These are phyloP conservation scores for Camellia granthamiana DNA, from an alignment of 148 eudicot genomes.

Conservation along the genomic window DNA sequence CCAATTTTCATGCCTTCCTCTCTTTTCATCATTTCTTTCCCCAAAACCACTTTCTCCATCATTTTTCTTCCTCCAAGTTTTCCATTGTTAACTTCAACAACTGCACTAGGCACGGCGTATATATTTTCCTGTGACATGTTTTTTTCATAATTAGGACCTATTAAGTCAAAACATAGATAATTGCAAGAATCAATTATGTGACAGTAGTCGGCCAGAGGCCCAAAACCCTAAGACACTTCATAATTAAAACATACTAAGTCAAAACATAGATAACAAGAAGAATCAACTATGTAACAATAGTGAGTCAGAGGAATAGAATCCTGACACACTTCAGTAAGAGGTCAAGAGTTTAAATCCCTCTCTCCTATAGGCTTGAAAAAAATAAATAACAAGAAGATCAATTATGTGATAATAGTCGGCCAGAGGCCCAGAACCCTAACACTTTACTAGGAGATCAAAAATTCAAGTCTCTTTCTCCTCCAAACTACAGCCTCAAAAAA, in stretches of 20 bases:
- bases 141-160: not conserved
- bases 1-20: not conserved
- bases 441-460: too few species aligned
- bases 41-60: slow-evolving; percentile 8
- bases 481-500: not conserved
- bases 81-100: not conserved
- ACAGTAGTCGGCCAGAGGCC: not conserved
- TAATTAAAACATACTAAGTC: too few species aligned
- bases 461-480: not conserved
- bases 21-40: not conserved
- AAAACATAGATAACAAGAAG: too few species aligned
- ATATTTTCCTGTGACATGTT: slow-evolving; percentile 4
- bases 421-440: too few species aligned
- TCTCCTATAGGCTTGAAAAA: too few species aligned
- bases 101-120: not conserved
- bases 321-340: too few species aligned
- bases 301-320: too few species aligned
- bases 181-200: not conserved
- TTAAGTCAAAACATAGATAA: not conserved
- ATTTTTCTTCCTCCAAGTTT: slow-evolving; percentile 29
- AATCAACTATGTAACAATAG: too few species aligned
- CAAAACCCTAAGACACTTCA: too few species aligned
- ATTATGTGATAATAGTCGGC: too few species aligned
- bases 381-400: too few species aligned
- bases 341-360: too few species aligned